phyloP scores from a whole-genome alignment of 805 yeast genomes.

The Yarrowia bubula region DNA sequence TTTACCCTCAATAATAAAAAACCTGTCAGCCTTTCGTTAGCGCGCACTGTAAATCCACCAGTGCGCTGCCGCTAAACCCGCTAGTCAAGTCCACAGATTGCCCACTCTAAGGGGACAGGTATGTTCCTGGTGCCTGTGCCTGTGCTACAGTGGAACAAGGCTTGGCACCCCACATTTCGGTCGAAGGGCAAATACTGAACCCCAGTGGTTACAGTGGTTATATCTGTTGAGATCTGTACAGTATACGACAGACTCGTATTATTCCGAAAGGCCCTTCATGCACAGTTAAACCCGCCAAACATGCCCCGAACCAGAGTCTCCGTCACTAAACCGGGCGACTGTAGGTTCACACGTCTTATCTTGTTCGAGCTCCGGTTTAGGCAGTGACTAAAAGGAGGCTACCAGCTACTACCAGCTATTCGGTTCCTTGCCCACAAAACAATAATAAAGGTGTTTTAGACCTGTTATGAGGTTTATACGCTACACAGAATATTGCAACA shows the following conservation, averaged over 20 bases:
- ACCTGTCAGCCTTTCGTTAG: neutral
- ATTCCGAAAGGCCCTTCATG: neutral
- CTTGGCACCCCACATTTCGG: neutral
- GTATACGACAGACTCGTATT: neutral
- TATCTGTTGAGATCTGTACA: too few species aligned
- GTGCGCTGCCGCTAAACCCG: neutral
- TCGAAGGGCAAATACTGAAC: too few species aligned
- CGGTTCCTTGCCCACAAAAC: too few species aligned
- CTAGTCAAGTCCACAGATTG: neutral
- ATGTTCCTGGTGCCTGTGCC: neutral
- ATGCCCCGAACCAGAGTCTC: neutral
- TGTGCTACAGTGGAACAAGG: neutral
- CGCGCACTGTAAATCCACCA: neutral
- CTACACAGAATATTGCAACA: neutral
- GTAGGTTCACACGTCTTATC: neutral
- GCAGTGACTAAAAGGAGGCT: neutral
- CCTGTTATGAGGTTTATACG: too few species aligned
- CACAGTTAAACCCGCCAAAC: neutral
- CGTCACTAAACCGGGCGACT: neutral
- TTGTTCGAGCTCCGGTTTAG: slow-evolving; percentile 1
- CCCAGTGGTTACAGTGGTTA: too few species aligned
- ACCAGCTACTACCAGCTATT: too few species aligned
- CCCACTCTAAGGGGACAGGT: neutral
- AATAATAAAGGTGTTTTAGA: too few species aligned
- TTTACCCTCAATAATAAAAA: neutral